Evolutionary conservation across 2,329 filamentous ascomycete species (phyloP), one percentile per base, ranked within the genome.

Genomic region (Colletotrichum abscissum): DNA sequence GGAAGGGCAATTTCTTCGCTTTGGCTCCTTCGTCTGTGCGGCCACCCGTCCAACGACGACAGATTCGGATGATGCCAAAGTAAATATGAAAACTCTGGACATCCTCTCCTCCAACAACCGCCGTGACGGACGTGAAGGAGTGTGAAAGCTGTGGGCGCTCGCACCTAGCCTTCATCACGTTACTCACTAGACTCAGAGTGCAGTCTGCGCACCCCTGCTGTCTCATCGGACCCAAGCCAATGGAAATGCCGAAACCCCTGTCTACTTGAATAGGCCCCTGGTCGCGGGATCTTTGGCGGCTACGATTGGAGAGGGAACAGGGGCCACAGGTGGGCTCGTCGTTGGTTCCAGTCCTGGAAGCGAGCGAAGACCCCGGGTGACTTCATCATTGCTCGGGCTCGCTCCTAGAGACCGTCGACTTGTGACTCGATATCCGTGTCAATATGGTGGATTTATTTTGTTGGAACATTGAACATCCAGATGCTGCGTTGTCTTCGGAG

Each of bases 91-190:
- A 62, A 52, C 30, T 35, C 66, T 46, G 28, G 12, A 16, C n/a
- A 16, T 62, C 11, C 11, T 42, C 35, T 46, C 52, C 49, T 35
- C 28, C 52, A 63, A 55, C 57, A 67, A 63, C 58, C 63, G 72
- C 63, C 42, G 22, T 57, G 56, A 24, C 52, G 56, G 63, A 46
- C 68, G 69, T 73, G 72, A 67, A 68, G 26, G 49, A 72, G 49
- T 59, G 68, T 65, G 63, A 56, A 62, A 49, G 62, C 57, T 63
- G 69, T 67, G 69, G 35, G 56, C 19, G 58, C 70, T 79, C 78
- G 78, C 78, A 80, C 78, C 77, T 75, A 73, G 72, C 65, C 69
- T 69, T 65, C 76, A 75, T 83, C 81, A 82, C 80, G 79, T 81
- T 82, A 80, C 80, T 79, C 73, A 75, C 73, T 77, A 69, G 77